Evolutionary conservation across 2,329 filamentous ascomycete species (phyloP).

Genomic region (Apiospora kogelbergensis): DNA sequence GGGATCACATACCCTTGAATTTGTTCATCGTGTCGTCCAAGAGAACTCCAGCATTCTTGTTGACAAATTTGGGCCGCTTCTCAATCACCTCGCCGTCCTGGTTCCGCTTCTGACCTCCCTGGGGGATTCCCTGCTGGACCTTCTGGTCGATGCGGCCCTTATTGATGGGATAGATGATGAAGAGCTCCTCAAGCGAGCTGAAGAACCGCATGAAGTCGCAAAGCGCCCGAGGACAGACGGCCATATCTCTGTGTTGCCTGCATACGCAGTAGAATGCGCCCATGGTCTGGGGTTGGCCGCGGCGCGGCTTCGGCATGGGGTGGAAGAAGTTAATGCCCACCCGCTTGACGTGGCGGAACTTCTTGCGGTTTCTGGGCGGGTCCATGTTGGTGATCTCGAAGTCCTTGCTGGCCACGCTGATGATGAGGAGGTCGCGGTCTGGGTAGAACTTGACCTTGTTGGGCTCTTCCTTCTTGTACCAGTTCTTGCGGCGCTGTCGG

Average conservation of each 20-base stretch:
- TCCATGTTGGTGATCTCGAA: constrained; percentile 10
- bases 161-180: constrained; percentile 25
- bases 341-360: constrained; percentile 4
- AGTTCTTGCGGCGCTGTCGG: background rate
- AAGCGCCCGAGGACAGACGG: constrained; percentile 20
- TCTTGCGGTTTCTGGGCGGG: background rate
- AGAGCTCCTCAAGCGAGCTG: constrained; percentile 26
- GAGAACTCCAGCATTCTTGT: background rate
- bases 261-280: background rate
- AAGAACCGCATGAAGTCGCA: constrained; percentile 27
- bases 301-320: background rate
- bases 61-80: background rate
- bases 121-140: background rate
- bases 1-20: background rate
- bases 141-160: background rate
- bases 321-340: constrained; percentile 11
- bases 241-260: background rate
- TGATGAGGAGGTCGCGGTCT: constrained; percentile 10
- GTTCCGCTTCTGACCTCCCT: background rate
- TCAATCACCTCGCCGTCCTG: background rate
- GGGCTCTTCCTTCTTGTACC: background rate
- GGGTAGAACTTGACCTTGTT: background rate
- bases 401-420: constrained; percentile 12
- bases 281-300: background rate
- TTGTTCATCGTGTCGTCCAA: background rate